Evolutionary conservation across 2,329 filamentous ascomycete species (phyloP).

Genomic region (Davidsoniella neocaledoniae): DNA sequence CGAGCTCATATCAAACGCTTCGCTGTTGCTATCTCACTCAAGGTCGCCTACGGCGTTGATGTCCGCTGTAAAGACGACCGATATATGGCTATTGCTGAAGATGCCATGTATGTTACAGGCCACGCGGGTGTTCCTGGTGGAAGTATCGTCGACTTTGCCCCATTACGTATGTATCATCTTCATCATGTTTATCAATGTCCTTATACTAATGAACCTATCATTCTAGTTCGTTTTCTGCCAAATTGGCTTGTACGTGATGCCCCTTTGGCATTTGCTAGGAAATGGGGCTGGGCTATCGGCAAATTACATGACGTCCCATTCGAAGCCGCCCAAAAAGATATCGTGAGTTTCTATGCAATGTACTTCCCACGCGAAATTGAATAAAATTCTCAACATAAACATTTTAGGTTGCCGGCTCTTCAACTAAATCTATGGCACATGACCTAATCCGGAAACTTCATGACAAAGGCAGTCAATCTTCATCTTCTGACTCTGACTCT

Average conservation of each 20-base stretch:
- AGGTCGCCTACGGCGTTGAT: constrained; percentile 6
- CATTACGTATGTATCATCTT: constrained; percentile 17
- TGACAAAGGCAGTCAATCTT: too few species aligned
- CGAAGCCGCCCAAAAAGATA: constrained; percentile 15
- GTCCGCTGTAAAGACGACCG: too few species aligned
- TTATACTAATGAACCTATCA: background rate
- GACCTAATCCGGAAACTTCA: constrained; percentile 14
- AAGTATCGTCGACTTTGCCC: constrained; percentile 29
- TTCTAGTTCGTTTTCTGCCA: background rate
- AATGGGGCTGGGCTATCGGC: constrained; percentile 21
- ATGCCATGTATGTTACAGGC: constrained; percentile 19
- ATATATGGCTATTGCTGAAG: constrained; percentile 19
- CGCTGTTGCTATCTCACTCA: background rate
- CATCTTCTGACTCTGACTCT: too few species aligned
- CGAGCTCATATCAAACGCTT: background rate
- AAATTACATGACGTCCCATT: constrained; percentile 21
- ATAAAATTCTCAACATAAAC: too few species aligned
- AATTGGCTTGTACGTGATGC: background rate
- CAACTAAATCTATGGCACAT: constrained; percentile 17
- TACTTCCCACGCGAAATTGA: background rate
- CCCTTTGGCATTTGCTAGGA: constrained; percentile 17
- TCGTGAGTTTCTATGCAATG: background rate
- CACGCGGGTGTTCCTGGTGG: constrained; percentile 19
- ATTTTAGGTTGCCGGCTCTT: constrained; percentile 7
- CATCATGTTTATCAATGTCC: background rate